Evolutionary conservation across 2,329 filamentous ascomycete genomes (phyloP).

Genomic region (Aureobasidium namibiae): DNA sequence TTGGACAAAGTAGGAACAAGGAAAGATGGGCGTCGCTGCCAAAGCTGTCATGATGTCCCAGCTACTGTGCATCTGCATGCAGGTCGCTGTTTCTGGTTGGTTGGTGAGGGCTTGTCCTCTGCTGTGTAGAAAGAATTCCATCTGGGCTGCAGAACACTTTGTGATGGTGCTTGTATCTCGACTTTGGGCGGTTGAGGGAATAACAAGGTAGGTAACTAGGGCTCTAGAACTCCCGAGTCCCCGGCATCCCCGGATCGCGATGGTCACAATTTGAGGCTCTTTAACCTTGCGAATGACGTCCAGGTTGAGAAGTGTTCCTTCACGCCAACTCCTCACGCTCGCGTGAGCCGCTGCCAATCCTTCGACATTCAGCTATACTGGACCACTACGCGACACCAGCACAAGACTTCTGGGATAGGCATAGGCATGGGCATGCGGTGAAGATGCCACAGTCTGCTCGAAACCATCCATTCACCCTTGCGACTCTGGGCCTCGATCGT

Average conservation of each 20-base stretch:
- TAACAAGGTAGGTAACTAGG: too few relatives aligned
- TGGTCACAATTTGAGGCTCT: not conserved
- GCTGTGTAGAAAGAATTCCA: too few relatives aligned
- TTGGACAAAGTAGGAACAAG: not conserved
- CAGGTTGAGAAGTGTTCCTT: not conserved
- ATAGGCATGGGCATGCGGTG: not conserved
- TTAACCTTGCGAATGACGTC: not conserved
- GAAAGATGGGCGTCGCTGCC: not conserved
- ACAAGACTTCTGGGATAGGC: not conserved
- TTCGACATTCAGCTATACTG: not conserved
- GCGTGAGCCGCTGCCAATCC: not conserved
- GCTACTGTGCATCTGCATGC: not conserved
- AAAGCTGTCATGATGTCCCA: not conserved
- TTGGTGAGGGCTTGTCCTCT: not conserved
- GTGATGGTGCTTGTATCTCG: not conserved
- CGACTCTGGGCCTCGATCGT: not conserved
- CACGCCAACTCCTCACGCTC: not conserved
- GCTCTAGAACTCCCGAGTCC: not conserved
- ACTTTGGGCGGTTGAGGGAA: not conserved
- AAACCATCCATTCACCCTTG: not conserved
- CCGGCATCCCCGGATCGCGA: conserved; percentile 9
- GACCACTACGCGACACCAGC: not conserved
- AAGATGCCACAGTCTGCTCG: conserved; percentile 4
- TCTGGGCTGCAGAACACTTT: not conserved
- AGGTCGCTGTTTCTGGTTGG: not conserved